Evolutionary conservation across 2,329 filamentous ascomycete genomes (phyloP).

Genomic region (Sarocladiaceae sp.): DNA sequence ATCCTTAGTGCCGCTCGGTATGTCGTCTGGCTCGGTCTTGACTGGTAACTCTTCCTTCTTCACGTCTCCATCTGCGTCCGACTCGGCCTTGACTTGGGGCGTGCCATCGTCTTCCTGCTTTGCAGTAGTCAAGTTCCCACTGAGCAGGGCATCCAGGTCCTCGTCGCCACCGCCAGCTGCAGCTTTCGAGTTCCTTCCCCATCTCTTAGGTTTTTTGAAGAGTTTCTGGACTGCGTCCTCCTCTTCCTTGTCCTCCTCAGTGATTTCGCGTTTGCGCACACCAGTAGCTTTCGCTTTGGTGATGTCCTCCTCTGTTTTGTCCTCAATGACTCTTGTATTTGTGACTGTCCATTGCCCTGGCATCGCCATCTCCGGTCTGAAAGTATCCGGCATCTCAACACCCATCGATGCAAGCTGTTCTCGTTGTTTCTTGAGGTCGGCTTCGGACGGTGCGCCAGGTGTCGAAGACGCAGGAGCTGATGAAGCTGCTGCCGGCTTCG

Average conservation of each 20-base stretch:
- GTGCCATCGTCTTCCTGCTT: constrained; percentile 17
- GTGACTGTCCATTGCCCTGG: constrained; percentile 82
- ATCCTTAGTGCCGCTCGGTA: constrained; percentile 13
- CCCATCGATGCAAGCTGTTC: constrained; percentile 86
- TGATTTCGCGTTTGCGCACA: constrained; percentile 57
- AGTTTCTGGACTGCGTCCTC: constrained; percentile 53
- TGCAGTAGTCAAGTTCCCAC: constrained; percentile 25
- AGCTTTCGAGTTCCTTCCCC: constrained; percentile 50
- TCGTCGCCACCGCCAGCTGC: constrained; percentile 42
- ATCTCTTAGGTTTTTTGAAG: constrained; percentile 54
- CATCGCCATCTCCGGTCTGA: constrained; percentile 77
- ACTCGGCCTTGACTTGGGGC: constrained; percentile 23
- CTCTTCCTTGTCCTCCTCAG: constrained; percentile 58
- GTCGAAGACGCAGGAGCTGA: constrained; percentile 6
- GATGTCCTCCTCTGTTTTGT: constrained; percentile 33
- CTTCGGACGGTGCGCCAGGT: constrained; percentile 31
- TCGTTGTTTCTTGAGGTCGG: constrained; percentile 77
- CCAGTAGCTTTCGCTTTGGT: constrained; percentile 49
- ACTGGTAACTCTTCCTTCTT: constrained; percentile 27
- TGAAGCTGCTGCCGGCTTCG: background rate
- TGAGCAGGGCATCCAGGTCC: constrained; percentile 61
- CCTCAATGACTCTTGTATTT: constrained; percentile 55
- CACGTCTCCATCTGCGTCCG: constrained; percentile 20
- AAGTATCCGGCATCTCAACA: constrained; percentile 74
- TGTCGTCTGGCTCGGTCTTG: constrained; percentile 34